phyloP scores from a whole-genome alignment of 2,329 filamentous ascomycete species.

The Rugonectria rugulosa region DNA sequence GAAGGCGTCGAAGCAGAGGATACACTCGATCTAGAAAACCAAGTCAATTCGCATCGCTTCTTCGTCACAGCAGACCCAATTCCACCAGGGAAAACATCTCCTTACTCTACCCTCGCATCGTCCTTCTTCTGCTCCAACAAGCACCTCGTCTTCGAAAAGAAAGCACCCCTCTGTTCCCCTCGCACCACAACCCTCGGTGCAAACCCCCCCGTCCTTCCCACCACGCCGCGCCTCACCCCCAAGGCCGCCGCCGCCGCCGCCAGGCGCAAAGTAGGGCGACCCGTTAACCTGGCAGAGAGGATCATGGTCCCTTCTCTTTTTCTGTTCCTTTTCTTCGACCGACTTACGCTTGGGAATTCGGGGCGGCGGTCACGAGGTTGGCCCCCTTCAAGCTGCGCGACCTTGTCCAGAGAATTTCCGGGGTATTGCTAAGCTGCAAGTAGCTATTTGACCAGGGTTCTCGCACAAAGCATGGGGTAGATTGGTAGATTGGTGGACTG shows the following conservation, averaged over 20 bases:
- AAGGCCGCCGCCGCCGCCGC: neutral
- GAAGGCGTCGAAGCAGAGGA: neutral
- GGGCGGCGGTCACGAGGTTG: conserved; percentile 12
- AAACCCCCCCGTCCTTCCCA: neutral
- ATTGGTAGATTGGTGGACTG: too few relatives aligned
- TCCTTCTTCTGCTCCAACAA: conserved; percentile 23
- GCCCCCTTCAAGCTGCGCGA: conserved; percentile 8
- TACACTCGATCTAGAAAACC: neutral
- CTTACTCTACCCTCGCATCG: conserved; percentile 11
- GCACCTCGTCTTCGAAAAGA: conserved; percentile 34
- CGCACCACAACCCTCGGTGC: neutral
- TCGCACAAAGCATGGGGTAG: too few relatives aligned
- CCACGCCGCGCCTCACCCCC: neutral
- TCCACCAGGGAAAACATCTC: neutral
- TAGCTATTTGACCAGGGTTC: conserved; percentile 1
- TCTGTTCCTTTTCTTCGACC: too few relatives aligned
- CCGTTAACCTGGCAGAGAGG: conserved; percentile 13
- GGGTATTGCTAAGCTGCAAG: neutral
- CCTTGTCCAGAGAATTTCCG: neutral
- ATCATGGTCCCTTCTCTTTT: too few relatives aligned
- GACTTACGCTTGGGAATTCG: conserved; percentile 9
- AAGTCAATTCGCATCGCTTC: conserved; percentile 1
- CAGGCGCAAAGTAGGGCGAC: conserved; percentile 3
- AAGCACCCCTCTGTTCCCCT: conserved; percentile 6
- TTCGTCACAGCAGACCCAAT: conserved; percentile 8